Base-by-base conservation (phyloP, 108 stramenopile genomes). In the Aurantiochytrium sp. region DNA sequence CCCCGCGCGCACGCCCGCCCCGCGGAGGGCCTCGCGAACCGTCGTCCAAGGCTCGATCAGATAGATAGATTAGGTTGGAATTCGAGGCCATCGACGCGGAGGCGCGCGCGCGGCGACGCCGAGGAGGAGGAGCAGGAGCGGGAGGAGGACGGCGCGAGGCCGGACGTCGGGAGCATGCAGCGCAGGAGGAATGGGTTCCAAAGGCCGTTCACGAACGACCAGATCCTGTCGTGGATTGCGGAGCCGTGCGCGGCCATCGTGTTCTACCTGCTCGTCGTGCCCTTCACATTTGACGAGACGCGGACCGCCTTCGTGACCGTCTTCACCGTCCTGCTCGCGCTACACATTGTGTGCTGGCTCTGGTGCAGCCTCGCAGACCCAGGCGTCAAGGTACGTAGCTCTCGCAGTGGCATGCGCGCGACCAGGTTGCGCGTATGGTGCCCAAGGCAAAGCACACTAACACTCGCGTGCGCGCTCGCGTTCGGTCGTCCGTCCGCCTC, bases 151-250 rank as follows among this genome's bases (percentile, higher is more conserved):
- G 36, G n/a, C 39, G 45, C 19, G 17, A 21, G 0, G 73, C 30
- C 8, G 73, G 8, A 8, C 73, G 73, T n/a, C n/a, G n/a, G n/a
- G 39, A 81, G 19, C 21, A 48, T 48, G 73, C 45, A 12, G n/a
- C 73, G 73, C 12, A 41, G 73, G n/a, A 41, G 12, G 45, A 81
- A 81, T 81, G 73, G 73, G 3, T 81, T 81, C 24, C 24, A 81
- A 1, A 41, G 73, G 45, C 73, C 73, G 73, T 81, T 81, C 73
- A 81, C 73, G 10, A 81, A 81, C 19, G 73, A 81, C 73, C 73
- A 81, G 73, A 81, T 81, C 19, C 39, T 81, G 21, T 81, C 73
- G 42, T 81, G 73, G 73, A 24, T 81, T 15, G 39, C 42, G 24
- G 73, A 81, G 30, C 73, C 73, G 2, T 6, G 10, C 27, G 73